phyloP scores from a whole-genome alignment of 495 filamentous ascomycete genomes.

The Aspergillus leporis region DNA sequence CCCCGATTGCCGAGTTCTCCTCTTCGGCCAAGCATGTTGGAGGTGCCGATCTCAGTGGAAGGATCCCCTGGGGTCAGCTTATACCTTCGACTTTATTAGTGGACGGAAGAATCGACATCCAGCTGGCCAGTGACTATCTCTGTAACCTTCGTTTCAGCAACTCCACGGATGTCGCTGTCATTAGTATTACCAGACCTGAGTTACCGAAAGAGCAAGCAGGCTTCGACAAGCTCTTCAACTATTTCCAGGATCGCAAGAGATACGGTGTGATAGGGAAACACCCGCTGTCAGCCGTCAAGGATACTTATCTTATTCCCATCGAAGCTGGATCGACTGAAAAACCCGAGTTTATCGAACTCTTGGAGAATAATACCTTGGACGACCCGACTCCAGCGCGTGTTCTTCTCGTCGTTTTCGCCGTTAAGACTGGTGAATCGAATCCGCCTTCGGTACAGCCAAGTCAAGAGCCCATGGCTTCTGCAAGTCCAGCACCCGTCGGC shows the following conservation, averaged over 20 bases:
- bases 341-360: constrained; percentile 74
- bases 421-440: constrained; percentile 52
- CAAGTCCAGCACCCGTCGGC: constrained; percentile 47
- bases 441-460: constrained; percentile 45
- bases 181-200: constrained; percentile 62
- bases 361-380: constrained; percentile 73
- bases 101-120: constrained; percentile 78
- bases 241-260: constrained; percentile 72
- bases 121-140: constrained; percentile 84
- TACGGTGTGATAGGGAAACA: constrained; percentile 83
- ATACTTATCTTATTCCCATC: constrained; percentile 78
- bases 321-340: constrained; percentile 56
- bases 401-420: constrained; percentile 76
- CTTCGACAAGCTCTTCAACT: constrained; percentile 73
- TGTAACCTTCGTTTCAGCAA: constrained; percentile 73
- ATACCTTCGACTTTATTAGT: constrained; percentile 68
- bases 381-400: constrained; percentile 64
- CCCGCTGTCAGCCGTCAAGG: constrained; percentile 64
- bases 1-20: constrained; percentile 67
- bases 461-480: constrained; percentile 37
- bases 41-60: constrained; percentile 66
- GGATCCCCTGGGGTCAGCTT: constrained; percentile 67
- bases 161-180: constrained; percentile 71
- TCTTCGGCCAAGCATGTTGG: constrained; percentile 81
- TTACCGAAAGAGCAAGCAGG: constrained; percentile 47